Conservation (phyloP, 78 protist species). For the Speleostelium caveatum region DNA sequence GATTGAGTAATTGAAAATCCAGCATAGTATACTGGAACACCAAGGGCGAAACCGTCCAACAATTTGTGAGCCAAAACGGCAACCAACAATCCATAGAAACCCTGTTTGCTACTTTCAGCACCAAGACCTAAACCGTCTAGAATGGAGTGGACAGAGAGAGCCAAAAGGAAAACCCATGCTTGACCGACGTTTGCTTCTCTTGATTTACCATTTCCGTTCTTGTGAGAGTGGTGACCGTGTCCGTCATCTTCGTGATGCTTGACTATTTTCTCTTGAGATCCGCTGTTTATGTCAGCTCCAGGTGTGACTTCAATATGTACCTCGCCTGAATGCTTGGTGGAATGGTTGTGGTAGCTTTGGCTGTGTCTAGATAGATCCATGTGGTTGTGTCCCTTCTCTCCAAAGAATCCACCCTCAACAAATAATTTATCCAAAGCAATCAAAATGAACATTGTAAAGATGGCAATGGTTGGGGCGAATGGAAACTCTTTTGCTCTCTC, state of each 20-base stretch:
- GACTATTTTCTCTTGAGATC: neutral
- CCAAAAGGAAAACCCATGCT: slow-evolving; percentile 41
- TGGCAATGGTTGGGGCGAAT: slow-evolving; percentile 41
- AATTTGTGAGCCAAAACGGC: slow-evolving; percentile 64
- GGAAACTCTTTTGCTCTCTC: slow-evolving; percentile 30
- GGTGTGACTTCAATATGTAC: neutral
- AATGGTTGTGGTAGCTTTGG: slow-evolving; percentile 1
- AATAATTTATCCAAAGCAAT: slow-evolving; percentile 39
- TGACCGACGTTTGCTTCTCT: slow-evolving; percentile 1
- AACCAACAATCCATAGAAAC: slow-evolving; percentile 57
- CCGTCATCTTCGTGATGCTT: neutral
- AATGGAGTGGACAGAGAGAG: slow-evolving; percentile 46
- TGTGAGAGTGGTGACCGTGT: neutral
- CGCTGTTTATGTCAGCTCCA: neutral
- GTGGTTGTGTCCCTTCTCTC: slow-evolving; percentile 52
- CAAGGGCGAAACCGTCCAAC: slow-evolving; percentile 50
- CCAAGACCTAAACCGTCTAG: slow-evolving; percentile 68
- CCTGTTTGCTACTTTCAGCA: slow-evolving; percentile 20
- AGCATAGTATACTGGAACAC: slow-evolving; percentile 50
- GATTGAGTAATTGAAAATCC: slow-evolving; percentile 9
- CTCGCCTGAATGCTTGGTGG: slow-evolving; percentile 22
- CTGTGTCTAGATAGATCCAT: slow-evolving; percentile 28
- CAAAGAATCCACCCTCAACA: slow-evolving; percentile 25
- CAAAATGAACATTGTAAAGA: slow-evolving; percentile 28
- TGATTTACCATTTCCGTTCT: slow-evolving; percentile 1